Base-by-base conservation (phyloP, 164 flowering plant genomes). In the Buxus sempervirens region DNA sequence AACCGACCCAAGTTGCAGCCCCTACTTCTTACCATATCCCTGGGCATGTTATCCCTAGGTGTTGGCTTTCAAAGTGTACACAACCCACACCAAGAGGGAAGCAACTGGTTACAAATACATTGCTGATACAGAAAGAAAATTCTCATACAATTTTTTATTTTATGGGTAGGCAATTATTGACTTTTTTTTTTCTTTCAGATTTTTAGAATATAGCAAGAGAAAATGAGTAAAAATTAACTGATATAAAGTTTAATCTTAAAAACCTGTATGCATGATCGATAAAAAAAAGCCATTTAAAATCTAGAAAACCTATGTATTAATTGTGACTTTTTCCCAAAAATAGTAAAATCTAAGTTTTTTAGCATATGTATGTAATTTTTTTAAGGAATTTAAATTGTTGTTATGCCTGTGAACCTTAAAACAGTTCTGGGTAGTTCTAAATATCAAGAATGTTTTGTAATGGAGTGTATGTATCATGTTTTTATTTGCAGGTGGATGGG, bases 401-500 rank as follows among this genome's bases (percentile, higher is more conserved):
- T 32, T 7, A 32, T 32, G 38, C 38, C 7, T 32, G 38, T 3
- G 7, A 32, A 32, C 7, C 38, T 32, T 7, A n/a, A 32, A 45
- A 45, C 51, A 45, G 12, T 45, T 45, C 18, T 45, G 13, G 1
- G 51, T 1, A 45, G 5, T 45, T 45, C 13, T 5, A 45, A n/a
- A 6, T 27, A 28, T 21, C 24, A 19, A 22, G 9, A n/a, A 25
- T 45, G 26, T 54, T 25, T 19, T 60, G 56, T 22, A 21, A 42
- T 66, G 38, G 38, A 18, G 28, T 48, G 21, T 24, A 66, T 63
- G 32, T 57, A 19, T 62, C 18, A 61, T 57, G 49, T 49, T 21
- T 64, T 75, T 48, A 45, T 28, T 55, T 64, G 75, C 77, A 79
- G 82, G 55, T 70, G 68, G 73, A 63, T 67, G 74, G 69, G 36